Evolutionary conservation across 1,139 yeast species (phyloP).

Genomic region (Wickerhamiella pararugosa): DNA sequence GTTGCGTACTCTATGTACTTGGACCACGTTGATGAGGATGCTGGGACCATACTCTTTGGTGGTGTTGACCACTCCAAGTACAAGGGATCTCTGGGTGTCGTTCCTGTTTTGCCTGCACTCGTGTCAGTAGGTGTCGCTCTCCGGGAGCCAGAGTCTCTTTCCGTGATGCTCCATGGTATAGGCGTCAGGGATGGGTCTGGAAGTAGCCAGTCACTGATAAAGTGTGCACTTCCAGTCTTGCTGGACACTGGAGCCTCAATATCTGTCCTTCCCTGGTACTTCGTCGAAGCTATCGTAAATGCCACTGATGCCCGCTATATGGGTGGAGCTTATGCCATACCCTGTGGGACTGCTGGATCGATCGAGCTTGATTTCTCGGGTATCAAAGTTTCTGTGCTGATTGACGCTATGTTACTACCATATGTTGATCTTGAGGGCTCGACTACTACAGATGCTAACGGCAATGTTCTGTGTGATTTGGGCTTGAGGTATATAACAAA

Average conservation of each 20-base stretch:
- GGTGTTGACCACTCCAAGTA: slow-evolving; percentile 42
- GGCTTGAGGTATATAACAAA: slow-evolving; percentile 12
- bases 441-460: slow-evolving; percentile 4
- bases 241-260: slow-evolving; percentile 15
- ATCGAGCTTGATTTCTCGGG: slow-evolving; percentile 2
- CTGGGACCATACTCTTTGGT: slow-evolving; percentile 41
- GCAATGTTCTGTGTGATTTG: slow-evolving; percentile 9
- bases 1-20: slow-evolving; percentile 40
- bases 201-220: neutral
- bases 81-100: slow-evolving; percentile 29
- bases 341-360: neutral
- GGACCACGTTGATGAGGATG: slow-evolving; percentile 25
- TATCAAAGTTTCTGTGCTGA: neutral
- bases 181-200: slow-evolving; percentile 11
- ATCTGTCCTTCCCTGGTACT: slow-evolving; percentile 15
- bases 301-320: slow-evolving; percentile 13
- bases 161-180: slow-evolving; percentile 14
- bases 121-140: neutral
- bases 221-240: slow-evolving; percentile 12
- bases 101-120: slow-evolving; percentile 17
- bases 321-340: neutral
- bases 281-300: slow-evolving; percentile 16
- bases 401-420: slow-evolving; percentile 14
- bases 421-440: slow-evolving; percentile 7
- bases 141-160: slow-evolving; percentile 9